Base-by-base conservation (phyloP, 192 early-diverging fungal species). In the Neocallimastix lanati region DNA sequence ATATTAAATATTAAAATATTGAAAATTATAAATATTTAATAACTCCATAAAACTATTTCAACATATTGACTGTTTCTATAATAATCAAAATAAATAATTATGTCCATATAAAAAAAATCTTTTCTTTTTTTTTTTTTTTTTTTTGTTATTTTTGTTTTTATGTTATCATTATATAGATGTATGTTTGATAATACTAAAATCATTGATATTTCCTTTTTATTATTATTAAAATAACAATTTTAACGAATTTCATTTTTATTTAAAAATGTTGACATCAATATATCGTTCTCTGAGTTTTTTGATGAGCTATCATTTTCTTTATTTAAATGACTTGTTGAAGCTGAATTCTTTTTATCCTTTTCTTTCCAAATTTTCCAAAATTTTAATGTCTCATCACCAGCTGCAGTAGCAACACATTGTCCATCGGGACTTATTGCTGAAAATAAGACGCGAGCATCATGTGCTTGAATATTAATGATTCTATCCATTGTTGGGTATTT, bases 291-390 rank as follows among this genome's bases (percentile, higher is more conserved):
- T 50, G 40, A 50, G 6, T 16, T 16, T 50, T 21, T 50, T 50
- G 40, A 50, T 21, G 40, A 21, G 1, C 1, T 21, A 4, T 50
- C 40, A 50, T 50, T 50, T 50, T 50, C 40, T 50, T 50, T 50
- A 50, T 16, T 21, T 21, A 50, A 21, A 50, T 16, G 1, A 21
- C 40, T 21, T 21, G 40, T 50, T 2, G 40, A 50, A 4, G 40
- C 40, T 50, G 13, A 13, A 21, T 21, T 50, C 4, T 15, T 50
- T 16, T 77, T 79, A 76, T 80, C 80, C 33, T 82, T 86, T 14
- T 35, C 28, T 79, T 90, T 88, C 81, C 86, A 90, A 29, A 85
- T 83, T 78, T 85, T 88, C 89, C 89, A 90, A 80, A 90, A 88
- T 83, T 90, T 90, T 29, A 90, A 81, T 33, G 83, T 86, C 77